Evolutionary conservation across 2,329 filamentous ascomycete genomes (phyloP).

Genomic region (Xylariaceae sp.): DNA sequence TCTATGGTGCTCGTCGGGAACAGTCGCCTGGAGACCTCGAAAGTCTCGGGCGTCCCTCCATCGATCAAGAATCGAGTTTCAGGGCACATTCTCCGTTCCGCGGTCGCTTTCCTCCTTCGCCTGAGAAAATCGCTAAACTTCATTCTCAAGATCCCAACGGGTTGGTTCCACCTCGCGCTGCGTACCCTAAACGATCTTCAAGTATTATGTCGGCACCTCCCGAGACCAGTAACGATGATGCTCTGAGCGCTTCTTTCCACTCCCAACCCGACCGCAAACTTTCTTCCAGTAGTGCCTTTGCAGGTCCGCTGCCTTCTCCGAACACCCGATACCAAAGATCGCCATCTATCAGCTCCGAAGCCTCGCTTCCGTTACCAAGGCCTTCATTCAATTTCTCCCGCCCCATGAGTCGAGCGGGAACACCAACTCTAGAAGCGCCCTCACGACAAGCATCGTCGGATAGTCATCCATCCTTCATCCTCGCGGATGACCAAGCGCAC

Average conservation of each 20-base stretch:
- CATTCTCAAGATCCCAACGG: conserved; percentile 46
- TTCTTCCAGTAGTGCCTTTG: conserved; percentile 61
- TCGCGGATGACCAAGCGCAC: conserved; percentile 61
- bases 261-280: conserved; percentile 73
- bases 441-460: conserved; percentile 62
- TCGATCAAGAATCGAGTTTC: conserved; percentile 30
- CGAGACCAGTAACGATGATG: conserved; percentile 69
- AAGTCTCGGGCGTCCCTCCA: conserved; percentile 22
- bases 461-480: conserved; percentile 60
- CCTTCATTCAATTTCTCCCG: conserved; percentile 92
- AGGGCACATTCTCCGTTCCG: conserved; percentile 32
- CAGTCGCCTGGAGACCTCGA: conserved; percentile 54
- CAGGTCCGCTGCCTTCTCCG: conserved; percentile 50
- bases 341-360: conserved; percentile 79
- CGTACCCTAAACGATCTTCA: conserved; percentile 49
- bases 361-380: conserved; percentile 63
- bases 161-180: conserved; percentile 45
- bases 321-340: conserved; percentile 65
- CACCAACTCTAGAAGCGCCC: conserved; percentile 53
- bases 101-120: conserved; percentile 34
- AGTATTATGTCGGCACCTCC: conserved; percentile 60
- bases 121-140: conserved; percentile 39
- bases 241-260: conserved; percentile 48
- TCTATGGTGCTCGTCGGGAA: conserved; percentile 53
- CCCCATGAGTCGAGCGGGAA: conserved; percentile 72